Base-by-base conservation (phyloP, 2,329 filamentous ascomycete genomes). In the Claviceps sp. region DNA sequence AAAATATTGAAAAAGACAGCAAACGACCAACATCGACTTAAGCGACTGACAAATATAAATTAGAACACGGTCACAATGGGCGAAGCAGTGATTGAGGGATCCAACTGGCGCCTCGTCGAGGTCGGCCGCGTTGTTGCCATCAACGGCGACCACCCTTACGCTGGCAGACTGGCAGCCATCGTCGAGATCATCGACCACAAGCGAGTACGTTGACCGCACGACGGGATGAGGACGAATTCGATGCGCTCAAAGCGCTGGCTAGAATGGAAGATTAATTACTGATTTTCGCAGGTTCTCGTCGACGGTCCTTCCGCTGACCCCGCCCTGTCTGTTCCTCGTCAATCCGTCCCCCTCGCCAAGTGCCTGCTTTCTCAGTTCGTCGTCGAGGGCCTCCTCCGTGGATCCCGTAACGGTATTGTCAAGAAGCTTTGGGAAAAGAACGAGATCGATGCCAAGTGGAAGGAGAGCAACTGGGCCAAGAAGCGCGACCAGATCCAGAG, bases 171-270 rank as follows among this genome's bases (percentile, higher is more conserved):
- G 66, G 94, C 90, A 68, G 78, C 84, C 67, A 91, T 98, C 69
- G 89, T 95, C 75, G 91, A 98, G 84, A 97, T 98, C 75, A 93
- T 98, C 78, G 93, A 98, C 78, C 91, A 98, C 86, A 96, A 95
- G 84, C 89, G 93, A 77, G 93, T 98, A 95, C 72, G 93, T 89
- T 70, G 34, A 50, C n/a, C 8, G n/a, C 24, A n/a, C 16, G 19
- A 22, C 48, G 39, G 26, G 22, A 16, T 14, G 4, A 6, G 16
- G 30, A 6, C 34, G n/a, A 16, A 19, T 11, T 2, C 1, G 30
- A 34, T 24, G 22, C 22, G 24, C 17, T 13, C 14, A 30, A 17
- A 22, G 17, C 47, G 5, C 11, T 26, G 19, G 7, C 14, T n/a
- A 44, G 39, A 43, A 52, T 24, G 47, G 24, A 44, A 38, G 47